A percentile compares a stretch with the other conserved stretches of the same genome.
Conservation (phyloP, 306 rosid genomes). For the Cucumis sativus region Cucumber_9930_V3 NC_026656.2:13243501-13244000, state of each 20-base stretch:
- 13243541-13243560: slow-evolving; percentile 48
- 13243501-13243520: slow-evolving; percentile 22
- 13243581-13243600: slow-evolving; percentile 58
- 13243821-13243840: slow-evolving; percentile 45
- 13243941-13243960: slow-evolving; percentile 79
- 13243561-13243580: slow-evolving; percentile 66
- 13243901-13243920: slow-evolving; percentile 59
- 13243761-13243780: slow-evolving; percentile 5
- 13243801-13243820: slow-evolving; percentile 49
- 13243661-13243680: slow-evolving; percentile 45
- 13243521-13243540: slow-evolving; percentile 17
- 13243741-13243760: background rate
- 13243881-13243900: slow-evolving; percentile 67
- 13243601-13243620: slow-evolving; percentile 58
- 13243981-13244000: slow-evolving; percentile 55
- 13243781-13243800: slow-evolving; percentile 25
- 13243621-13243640: slow-evolving; percentile 48
- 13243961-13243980: slow-evolving; percentile 57
- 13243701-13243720: slow-evolving; percentile 30
- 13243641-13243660: slow-evolving; percentile 62
- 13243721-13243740: slow-evolving; percentile 41
- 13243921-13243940: slow-evolving; percentile 57
- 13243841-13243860: slow-evolving; percentile 58
- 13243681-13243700: slow-evolving; percentile 35
- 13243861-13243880: slow-evolving; percentile 49